Conservation (phyloP, 2,329 filamentous ascomycete genomes). For the Xylaria sp. region DNA sequence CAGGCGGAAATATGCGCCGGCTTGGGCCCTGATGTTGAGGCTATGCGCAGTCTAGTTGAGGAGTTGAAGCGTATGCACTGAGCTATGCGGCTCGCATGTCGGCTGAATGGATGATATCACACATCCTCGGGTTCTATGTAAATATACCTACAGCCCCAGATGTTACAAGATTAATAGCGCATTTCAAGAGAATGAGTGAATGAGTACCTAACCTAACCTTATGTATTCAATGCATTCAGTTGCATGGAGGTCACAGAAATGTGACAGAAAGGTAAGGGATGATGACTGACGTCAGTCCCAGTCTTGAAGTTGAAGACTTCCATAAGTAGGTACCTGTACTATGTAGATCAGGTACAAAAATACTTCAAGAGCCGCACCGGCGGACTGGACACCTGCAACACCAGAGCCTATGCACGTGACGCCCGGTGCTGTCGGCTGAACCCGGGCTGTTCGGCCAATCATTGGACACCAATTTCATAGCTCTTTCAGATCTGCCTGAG, state of each 20-base stretch:
- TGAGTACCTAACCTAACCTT: too few relatives aligned
- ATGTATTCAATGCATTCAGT: too few relatives aligned
- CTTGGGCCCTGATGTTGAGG: slow-evolving; percentile 62
- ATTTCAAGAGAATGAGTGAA: not conserved
- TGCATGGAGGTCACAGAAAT: too few relatives aligned
- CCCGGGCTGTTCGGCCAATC: slow-evolving; percentile 44
- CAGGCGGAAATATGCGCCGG: slow-evolving; percentile 58
- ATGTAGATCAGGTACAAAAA: not conserved
- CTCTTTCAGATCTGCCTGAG: slow-evolving; percentile 45
- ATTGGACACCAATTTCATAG: slow-evolving; percentile 50
- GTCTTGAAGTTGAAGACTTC: not conserved
- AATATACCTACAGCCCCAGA: not conserved
- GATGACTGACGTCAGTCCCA: not conserved
- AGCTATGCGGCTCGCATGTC: not conserved
- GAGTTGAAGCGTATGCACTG: slow-evolving; percentile 65
- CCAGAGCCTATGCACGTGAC: not conserved
- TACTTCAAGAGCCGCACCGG: not conserved
- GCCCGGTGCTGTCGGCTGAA: slow-evolving; percentile 11
- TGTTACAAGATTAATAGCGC: not conserved
- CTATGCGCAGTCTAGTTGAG: slow-evolving; percentile 65
- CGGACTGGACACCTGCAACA: not conserved
- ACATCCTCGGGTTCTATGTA: not conserved
- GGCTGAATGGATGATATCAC: too few relatives aligned
- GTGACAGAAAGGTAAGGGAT: too few relatives aligned
- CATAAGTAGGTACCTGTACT: not conserved